Conservation (phyloP, 2,329 filamentous ascomycete species). For the Golovinomyces cichoracearum region DNA sequence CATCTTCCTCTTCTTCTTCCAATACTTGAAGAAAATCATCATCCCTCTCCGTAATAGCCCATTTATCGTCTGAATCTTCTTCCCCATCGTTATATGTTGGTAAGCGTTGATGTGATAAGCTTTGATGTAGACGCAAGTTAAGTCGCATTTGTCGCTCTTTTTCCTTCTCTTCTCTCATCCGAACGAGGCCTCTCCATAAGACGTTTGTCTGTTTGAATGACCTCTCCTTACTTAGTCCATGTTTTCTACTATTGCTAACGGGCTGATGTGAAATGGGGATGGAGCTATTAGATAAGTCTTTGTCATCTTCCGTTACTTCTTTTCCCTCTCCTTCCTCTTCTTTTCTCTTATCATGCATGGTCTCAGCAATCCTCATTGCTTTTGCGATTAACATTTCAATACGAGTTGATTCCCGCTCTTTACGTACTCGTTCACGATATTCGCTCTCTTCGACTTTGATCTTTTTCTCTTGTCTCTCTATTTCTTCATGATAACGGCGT, state of each 20-base stretch:
- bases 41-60: slow-evolving; percentile 30
- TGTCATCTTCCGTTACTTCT: too few relatives aligned
- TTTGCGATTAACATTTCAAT: slow-evolving; percentile 44
- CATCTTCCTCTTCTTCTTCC: slow-evolving; percentile 46
- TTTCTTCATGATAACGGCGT: slow-evolving; percentile 41
- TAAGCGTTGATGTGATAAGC: slow-evolving; percentile 26
- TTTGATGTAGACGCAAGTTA: slow-evolving; percentile 32
- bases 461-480: slow-evolving; percentile 31
- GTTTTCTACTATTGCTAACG: background rate
- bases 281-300: too few relatives aligned
- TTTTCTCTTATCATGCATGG: slow-evolving; percentile 24
- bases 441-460: slow-evolving; percentile 39
- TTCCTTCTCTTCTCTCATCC: slow-evolving; percentile 42
- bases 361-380: slow-evolving; percentile 62
- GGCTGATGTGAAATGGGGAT: background rate
- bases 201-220: slow-evolving; percentile 46
- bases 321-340: slow-evolving; percentile 2
- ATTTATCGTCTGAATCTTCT: slow-evolving; percentile 45
- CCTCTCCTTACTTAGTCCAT: slow-evolving; percentile 17
- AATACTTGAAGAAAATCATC: slow-evolving; percentile 30
- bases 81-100: slow-evolving; percentile 42
- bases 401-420: slow-evolving; percentile 41
- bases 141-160: slow-evolving; percentile 37
- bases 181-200: slow-evolving; percentile 52
- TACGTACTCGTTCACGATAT: slow-evolving; percentile 45